Base-by-base conservation (phyloP, 2,329 filamentous ascomycete species). In the Fusarium phyllophilum region DNA sequence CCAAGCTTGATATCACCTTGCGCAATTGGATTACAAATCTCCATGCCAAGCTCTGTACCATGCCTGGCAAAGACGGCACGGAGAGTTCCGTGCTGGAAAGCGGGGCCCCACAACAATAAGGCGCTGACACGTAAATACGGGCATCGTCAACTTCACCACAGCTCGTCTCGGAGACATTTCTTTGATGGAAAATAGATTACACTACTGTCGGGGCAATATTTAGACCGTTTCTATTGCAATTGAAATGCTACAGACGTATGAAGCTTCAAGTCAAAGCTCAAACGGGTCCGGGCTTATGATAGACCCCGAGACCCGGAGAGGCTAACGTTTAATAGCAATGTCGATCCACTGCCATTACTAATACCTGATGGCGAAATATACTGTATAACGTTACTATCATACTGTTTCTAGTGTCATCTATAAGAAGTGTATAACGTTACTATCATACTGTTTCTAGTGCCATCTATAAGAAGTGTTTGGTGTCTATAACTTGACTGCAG, bases 161-260 rank as follows among this genome's bases (percentile, higher is more conserved):
- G 8, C 14, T 2, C 2, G 0, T 18, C 20, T 41, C 51, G 34
- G 51, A 41, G 34, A 55, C 51, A 29, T 17, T 22, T 39, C 15
- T 15, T 6, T 0, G 0, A 5, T 5, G 2, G 0, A n/a, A 6
- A 14, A 5, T 15, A 2, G 2, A 18, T 10, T 1, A 5, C 2
- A 1, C 3, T 13, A 14, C 4, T 18, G 4, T n/a, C 34, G 11
- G 34, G 3, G 6, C 8, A n/a, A n/a, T n/a, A 31, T 26, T 39
- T 31, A 55, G 34, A 13, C 51, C 51, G 34, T 4, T 17, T 12
- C 2, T 5, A 12, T 6, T 13, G 18, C 14, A 29, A 41, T 10
- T 6, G 6, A 41, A 29, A 2, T n/a, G 3, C 8, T 17, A 3
- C 5, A 22, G 20, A 18, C 14, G 20, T 7, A 17, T 6, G 1